A percentile compares a stretch with the other conserved stretches of the same genome.
Conservation (phyloP, 345 rosid genomes). For the Pistacia atlantica region DNA sequence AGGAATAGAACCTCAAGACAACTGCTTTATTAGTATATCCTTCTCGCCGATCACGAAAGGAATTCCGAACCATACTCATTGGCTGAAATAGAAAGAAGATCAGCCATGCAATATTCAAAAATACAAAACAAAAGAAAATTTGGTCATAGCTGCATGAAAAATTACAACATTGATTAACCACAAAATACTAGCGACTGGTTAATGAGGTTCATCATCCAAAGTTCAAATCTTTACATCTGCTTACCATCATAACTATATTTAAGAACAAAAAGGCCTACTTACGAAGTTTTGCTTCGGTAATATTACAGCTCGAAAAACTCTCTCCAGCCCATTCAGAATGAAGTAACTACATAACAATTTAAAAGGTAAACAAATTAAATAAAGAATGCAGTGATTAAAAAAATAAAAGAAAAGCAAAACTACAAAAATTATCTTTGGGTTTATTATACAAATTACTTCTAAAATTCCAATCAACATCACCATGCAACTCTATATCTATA, state of each 20-base stretch:
- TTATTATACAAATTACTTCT: neutral
- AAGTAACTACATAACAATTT: conserved; percentile 57
- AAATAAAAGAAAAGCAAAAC: neutral
- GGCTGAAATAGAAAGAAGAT: conserved; percentile 58
- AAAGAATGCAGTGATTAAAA: conserved; percentile 1
- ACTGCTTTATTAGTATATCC: conserved; percentile 91
- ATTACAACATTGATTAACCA: neutral
- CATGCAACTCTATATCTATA: neutral
- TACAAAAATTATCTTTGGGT: neutral
- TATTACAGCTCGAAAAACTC: conserved; percentile 84
- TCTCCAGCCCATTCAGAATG: conserved; percentile 91
- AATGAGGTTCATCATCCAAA: neutral
- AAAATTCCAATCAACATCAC: neutral
- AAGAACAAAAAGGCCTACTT: conserved; percentile 35
- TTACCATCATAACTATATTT: neutral
- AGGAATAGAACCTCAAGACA: conserved; percentile 61
- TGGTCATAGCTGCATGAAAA: neutral
- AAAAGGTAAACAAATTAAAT: conserved; percentile 16
- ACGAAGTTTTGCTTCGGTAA: conserved; percentile 92
- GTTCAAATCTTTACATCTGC: neutral
- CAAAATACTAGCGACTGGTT: too few relatives aligned
- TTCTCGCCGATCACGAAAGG: conserved; percentile 81
- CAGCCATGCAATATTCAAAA: conserved; percentile 26
- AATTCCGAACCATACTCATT: conserved; percentile 72
- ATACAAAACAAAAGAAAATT: conserved; percentile 9